Conservation (phyloP, 768 basidiomycete genomes). For the Rhizopogon vinicolor region DNA sequence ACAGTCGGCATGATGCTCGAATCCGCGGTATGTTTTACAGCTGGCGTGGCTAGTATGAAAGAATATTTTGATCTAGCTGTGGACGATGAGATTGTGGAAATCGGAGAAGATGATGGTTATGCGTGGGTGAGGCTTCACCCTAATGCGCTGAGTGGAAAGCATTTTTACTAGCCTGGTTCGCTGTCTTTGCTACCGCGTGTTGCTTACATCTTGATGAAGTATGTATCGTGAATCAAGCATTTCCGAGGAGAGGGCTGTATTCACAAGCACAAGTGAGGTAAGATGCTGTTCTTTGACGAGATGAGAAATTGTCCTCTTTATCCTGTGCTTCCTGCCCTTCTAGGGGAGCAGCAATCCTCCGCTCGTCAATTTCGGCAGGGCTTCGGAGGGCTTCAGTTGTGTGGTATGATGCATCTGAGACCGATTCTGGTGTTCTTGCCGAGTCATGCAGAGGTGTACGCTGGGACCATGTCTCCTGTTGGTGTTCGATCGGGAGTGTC, state of each 20-base stretch:
- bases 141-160: background rate
- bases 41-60: constrained; percentile 36
- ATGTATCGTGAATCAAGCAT: constrained; percentile 9
- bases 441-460: too few species aligned
- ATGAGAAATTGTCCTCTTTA: constrained; percentile 31
- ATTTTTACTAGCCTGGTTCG: background rate
- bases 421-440: too few species aligned
- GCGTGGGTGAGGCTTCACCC: constrained; percentile 26
- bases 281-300: too few species aligned
- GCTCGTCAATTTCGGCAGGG: too few species aligned
- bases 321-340: constrained; percentile 14
- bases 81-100: constrained; percentile 32
- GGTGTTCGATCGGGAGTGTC: too few species aligned
- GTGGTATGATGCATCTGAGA: too few species aligned
- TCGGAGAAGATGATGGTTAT: constrained; percentile 32
- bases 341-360: too few species aligned
- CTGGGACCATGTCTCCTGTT: too few species aligned
- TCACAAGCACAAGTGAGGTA: constrained; percentile 12
- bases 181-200: background rate
- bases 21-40: constrained; percentile 30
- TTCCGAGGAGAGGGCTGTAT: constrained; percentile 15
- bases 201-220: background rate
- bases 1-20: constrained; percentile 30
- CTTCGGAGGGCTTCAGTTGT: too few species aligned
- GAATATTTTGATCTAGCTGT: constrained; percentile 38